A percentile compares a stretch with the other conserved stretches of the same genome.
phyloP scores from a whole-genome alignment of 1,284 basidiomycete species.

The Pisolithus thermaeus region DNA sequence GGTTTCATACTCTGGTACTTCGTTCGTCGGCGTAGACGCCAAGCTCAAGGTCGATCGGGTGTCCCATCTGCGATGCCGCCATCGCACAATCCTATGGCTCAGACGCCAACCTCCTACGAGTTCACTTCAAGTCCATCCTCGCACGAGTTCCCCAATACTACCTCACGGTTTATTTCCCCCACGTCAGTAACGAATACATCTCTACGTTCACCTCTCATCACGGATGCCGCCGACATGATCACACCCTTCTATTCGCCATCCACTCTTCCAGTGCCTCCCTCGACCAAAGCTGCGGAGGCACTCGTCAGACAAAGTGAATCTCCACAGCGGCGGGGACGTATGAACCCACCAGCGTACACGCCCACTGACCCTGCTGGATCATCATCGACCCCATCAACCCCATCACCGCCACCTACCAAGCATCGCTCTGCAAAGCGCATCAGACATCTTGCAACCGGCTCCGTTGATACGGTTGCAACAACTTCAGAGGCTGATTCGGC shows the following conservation, averaged over 20 bases:
- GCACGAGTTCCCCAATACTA: slow-evolving; percentile 12
- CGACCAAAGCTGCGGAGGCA: slow-evolving; percentile 7
- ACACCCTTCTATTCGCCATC: slow-evolving; percentile 19
- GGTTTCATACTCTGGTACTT: slow-evolving; percentile 11
- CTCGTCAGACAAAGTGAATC: slow-evolving; percentile 2
- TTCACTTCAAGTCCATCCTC: not conserved
- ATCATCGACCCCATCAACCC: not conserved
- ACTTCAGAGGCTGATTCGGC: not conserved
- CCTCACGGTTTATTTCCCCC: slow-evolving; percentile 1
- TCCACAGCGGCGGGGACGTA: slow-evolving; percentile 9
- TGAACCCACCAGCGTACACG: slow-evolving; percentile 24
- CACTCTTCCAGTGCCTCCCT: not conserved
- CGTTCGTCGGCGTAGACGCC: slow-evolving; percentile 10
- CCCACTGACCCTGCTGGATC: not conserved
- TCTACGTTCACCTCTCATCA: not conserved
- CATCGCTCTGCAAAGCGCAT: not conserved
- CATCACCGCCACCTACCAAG: not conserved
- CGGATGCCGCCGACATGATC: slow-evolving; percentile 18
- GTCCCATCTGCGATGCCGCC: not conserved
- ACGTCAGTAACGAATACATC: not conserved
- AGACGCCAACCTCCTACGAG: not conserved
- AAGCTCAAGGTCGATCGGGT: not conserved
- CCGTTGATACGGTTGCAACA: not conserved
- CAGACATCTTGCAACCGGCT: not conserved
- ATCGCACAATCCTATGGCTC: not conserved